Conservation (phyloP, 2,329 filamentous ascomycete species). For the Chrysoporthe austroafricana region DNA sequence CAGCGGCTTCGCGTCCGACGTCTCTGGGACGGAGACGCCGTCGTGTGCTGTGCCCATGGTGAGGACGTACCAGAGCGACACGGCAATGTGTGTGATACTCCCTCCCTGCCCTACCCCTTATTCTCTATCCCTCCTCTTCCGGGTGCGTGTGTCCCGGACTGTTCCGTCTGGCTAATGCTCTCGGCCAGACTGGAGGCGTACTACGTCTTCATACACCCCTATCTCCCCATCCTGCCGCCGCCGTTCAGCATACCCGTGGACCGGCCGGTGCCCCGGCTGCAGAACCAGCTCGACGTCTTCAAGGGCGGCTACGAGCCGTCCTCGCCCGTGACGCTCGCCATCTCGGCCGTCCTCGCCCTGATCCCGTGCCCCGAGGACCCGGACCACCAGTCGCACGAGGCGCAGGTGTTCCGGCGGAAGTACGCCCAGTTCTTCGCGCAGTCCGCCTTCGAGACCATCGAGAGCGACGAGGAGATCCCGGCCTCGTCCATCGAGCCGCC, state of each 20-base stretch:
- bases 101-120: not conserved
- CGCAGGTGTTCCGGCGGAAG: slow-evolving; percentile 48
- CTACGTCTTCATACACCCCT: slow-evolving; percentile 56
- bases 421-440: slow-evolving; percentile 55
- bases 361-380: slow-evolving; percentile 38
- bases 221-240: slow-evolving; percentile 53
- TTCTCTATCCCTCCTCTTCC: no score
- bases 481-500: slow-evolving; percentile 50
- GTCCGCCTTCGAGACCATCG: slow-evolving; percentile 51
- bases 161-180: not conserved
- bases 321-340: slow-evolving; percentile 30
- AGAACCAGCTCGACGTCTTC: slow-evolving; percentile 37
- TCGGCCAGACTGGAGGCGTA: slow-evolving; percentile 48
- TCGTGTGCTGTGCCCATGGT: slow-evolving; percentile 38
- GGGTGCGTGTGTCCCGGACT: no score
- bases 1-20: slow-evolving; percentile 18
- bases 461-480: slow-evolving; percentile 51
- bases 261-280: slow-evolving; percentile 39
- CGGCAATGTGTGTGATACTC: slow-evolving; percentile 42
- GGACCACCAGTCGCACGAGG: slow-evolving; percentile 42
- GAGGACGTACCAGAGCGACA: slow-evolving; percentile 47
- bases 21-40: slow-evolving; percentile 13
- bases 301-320: slow-evolving; percentile 15
- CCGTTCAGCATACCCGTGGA: slow-evolving; percentile 41
- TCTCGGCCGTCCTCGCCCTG: slow-evolving; percentile 31